A percentile compares a stretch with the other conserved stretches of the same genome.
Conservation (phyloP, 2,329 filamentous ascomycete genomes). For the Daldinia sp. region DNA sequence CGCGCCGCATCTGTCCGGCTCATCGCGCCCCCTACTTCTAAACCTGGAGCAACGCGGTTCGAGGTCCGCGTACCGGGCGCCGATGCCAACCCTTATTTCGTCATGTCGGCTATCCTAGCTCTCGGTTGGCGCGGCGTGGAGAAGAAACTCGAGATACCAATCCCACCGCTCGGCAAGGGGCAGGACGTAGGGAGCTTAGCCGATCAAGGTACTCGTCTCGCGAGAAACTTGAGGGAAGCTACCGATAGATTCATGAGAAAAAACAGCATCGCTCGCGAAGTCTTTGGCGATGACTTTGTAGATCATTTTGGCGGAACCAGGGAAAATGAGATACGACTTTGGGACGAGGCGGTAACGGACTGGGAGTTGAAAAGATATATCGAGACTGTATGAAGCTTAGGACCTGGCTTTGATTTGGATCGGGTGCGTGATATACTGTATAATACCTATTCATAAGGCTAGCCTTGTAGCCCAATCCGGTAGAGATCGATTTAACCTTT, state of each 20-base stretch:
- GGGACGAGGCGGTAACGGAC: slow-evolving; percentile 97
- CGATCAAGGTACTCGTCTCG: slow-evolving; percentile 81
- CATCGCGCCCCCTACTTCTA: slow-evolving; percentile 88
- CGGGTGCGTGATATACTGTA: slow-evolving; percentile 26
- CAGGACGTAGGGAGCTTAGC: slow-evolving; percentile 79
- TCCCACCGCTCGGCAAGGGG: slow-evolving; percentile 86
- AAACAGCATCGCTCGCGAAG: slow-evolving; percentile 89
- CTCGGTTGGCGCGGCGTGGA: slow-evolving; percentile 92
- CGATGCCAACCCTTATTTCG: slow-evolving; percentile 89
- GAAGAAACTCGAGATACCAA: slow-evolving; percentile 86
- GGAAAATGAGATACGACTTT: slow-evolving; percentile 89
- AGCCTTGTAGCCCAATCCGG: not conserved
- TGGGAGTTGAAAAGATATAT: slow-evolving; percentile 87
- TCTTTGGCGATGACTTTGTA: slow-evolving; percentile 95
- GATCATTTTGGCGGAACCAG: slow-evolving; percentile 94
- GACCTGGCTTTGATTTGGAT: not conserved
- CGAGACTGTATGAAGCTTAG: slow-evolving; percentile 70
- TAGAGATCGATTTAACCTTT: not conserved
- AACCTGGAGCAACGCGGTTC: slow-evolving; percentile 87
- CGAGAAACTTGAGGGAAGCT: slow-evolving; percentile 87
- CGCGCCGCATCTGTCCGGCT: slow-evolving; percentile 90
- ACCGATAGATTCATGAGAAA: slow-evolving; percentile 80
- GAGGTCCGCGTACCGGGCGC: slow-evolving; percentile 95
- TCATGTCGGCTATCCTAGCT: slow-evolving; percentile 86
- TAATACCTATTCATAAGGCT: not conserved